phyloP scores from a whole-genome alignment of 805 yeast genomes.

The Wickerhamomyces ciferrii region DNA sequence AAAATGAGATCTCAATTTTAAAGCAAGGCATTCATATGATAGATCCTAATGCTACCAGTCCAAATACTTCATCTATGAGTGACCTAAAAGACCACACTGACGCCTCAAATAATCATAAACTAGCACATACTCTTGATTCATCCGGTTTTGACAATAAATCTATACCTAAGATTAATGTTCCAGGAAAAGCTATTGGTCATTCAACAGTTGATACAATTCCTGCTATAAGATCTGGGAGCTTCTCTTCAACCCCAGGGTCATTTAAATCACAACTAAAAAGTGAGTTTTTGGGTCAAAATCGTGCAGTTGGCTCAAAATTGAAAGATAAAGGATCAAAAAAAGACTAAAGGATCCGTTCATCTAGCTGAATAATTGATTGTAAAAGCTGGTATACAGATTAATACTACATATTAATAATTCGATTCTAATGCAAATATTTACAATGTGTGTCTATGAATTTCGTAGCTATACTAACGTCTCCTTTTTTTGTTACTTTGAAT shows the following conservation, averaged over 20 bases:
- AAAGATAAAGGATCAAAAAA: not conserved
- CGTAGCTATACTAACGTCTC: not conserved
- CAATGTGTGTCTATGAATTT: not conserved
- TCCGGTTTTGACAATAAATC: not conserved
- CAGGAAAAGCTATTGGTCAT: not conserved
- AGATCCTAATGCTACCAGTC: not conserved
- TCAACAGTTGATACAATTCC: not conserved
- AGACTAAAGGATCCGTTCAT: not conserved
- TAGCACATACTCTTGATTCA: no score
- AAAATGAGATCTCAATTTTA: conserved; percentile 13
- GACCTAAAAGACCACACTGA: no score
- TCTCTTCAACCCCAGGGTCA: not conserved
- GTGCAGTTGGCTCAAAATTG: no score
- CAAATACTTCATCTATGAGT: no score
- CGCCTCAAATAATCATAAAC: no score
- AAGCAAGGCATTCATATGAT: conserved; percentile 7
- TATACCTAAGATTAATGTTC: not conserved
- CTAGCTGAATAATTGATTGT: no score
- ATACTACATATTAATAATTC: not conserved
- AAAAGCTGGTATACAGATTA: no score
- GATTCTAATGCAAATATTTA: not conserved
- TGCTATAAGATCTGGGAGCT: not conserved
- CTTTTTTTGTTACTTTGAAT: not conserved
- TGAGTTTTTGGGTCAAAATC: not conserved
- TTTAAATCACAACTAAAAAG: not conserved